A percentile compares a stretch with the other conserved stretches of the same genome.
Conservation (phyloP, 2,329 filamentous ascomycete species). For the Neopestalotiopsis clavispora region DNA sequence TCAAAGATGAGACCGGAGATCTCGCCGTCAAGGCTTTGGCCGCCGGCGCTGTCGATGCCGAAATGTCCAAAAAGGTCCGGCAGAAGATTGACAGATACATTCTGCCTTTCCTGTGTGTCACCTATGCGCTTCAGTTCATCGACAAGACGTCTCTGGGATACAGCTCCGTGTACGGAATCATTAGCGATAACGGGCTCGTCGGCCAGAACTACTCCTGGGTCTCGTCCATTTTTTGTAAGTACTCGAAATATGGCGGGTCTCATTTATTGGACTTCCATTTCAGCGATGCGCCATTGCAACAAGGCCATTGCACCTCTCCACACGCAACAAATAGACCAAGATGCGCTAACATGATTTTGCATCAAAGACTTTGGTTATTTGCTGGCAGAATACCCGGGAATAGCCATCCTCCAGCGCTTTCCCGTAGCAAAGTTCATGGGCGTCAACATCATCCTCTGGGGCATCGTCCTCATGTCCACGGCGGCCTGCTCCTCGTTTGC, state of each 20-base stretch:
- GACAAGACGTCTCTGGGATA: slow-evolving; percentile 33
- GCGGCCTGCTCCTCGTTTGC: slow-evolving; percentile 27
- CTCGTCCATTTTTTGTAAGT: slow-evolving; percentile 28
- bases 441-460: slow-evolving; percentile 45
- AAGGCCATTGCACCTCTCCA: too few relatives aligned
- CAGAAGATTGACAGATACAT: slow-evolving; percentile 26
- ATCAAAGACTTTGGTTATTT: slow-evolving; percentile 37
- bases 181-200: slow-evolving; percentile 27
- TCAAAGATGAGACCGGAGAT: slow-evolving; percentile 37
- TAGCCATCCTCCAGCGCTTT: slow-evolving; percentile 35
- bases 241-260: too few relatives aligned
- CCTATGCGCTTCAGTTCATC: slow-evolving; percentile 32
- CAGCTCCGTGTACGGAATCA: slow-evolving; percentile 31
- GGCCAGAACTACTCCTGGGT: slow-evolving; percentile 31
- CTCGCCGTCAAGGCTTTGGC: slow-evolving; percentile 41
- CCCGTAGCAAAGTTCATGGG: slow-evolving; percentile 42
- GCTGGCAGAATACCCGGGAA: slow-evolving; percentile 47
- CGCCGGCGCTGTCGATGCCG: slow-evolving; percentile 28
- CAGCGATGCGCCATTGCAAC: too few relatives aligned
- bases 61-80: slow-evolving; percentile 27
- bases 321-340: too few relatives aligned
- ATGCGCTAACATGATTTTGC: too few relatives aligned
- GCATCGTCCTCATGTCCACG: slow-evolving; percentile 33
- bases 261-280: too few relatives aligned
- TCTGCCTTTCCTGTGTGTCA: slow-evolving; percentile 32